Base-by-base conservation (phyloP, 2,329 filamentous ascomycete species). In the Leptosphaerulina australis region DNA sequence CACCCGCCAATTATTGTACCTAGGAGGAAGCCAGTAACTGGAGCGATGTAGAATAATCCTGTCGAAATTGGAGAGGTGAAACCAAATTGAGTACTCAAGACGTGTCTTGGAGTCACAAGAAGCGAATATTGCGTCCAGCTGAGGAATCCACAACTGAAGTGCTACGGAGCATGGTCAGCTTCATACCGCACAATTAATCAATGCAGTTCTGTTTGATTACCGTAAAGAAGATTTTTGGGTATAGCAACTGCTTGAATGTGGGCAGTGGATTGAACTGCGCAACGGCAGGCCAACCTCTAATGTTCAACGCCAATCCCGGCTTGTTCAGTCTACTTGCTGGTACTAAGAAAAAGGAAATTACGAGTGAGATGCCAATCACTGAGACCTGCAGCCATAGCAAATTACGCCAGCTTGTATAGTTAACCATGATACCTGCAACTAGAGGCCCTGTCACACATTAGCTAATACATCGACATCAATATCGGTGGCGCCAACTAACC, bases 301-400 rank as follows among this genome's bases (percentile, higher is more conserved):
- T 15, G 5, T 54, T 54, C 26, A 54, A 20, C 2, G 40, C 36
- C 6, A 35, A 15, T 12, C 50, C 50, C 22, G 50, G 45, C 12
- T 38, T 31, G 18, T 53, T 40, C 17, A 50, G 9, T 18, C 24
- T 43, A 22, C 33, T 50, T 15, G 40, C 43, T n/a, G 56, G 56
- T 26, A 56, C 53, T 26, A 70, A 59, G 14, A 66, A 39, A 2
- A 70, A 20, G 0, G 70, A 62, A 3, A 70, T 45, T 7, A 65
- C 21, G 6, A 74, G 54, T 1, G 61, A 60, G 1, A 66, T 9
- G 12, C 62, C 63, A 8, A 60, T 48, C 68, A 73, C 71, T 12
- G 50, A 61, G 8, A 56, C 56, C 43, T 74, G 71, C 3, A 71
- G 34, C 66, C 70, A 72, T 28, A 66, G 66, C 9, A 74, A 65